phyloP scores from a whole-genome alignment of 208 protist genomes.

The Naegleria lovaniensis region DNA sequence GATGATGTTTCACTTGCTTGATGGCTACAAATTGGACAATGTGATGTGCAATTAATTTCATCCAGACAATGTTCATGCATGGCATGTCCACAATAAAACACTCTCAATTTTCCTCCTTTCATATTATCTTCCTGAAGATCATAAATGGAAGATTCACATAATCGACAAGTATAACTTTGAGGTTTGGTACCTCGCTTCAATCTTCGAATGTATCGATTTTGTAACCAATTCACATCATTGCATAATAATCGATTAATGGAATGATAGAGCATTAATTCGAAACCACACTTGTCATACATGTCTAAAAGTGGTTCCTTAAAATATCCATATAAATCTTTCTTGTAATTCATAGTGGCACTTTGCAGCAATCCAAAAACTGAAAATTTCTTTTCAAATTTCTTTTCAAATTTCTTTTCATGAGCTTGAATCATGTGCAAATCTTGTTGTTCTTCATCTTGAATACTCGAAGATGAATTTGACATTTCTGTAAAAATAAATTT shows the following conservation, averaged over 20 bases:
- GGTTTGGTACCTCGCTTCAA: neutral
- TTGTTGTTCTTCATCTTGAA: neutral
- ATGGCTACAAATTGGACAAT: neutral
- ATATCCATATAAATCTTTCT: neutral
- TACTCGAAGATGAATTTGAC: neutral
- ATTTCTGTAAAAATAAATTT: slow-evolving; percentile 8
- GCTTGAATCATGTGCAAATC: neutral
- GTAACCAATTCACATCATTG: neutral
- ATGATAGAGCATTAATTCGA: neutral
- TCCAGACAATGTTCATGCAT: neutral
- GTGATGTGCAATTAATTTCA: neutral
- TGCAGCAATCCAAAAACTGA: neutral
- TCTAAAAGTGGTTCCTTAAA: slow-evolving; percentile 6
- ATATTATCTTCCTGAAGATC: neutral
- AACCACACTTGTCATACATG: neutral
- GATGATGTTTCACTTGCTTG: too few species aligned
- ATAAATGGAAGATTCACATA: neutral
- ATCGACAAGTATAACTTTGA: neutral
- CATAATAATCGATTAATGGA: slow-evolving; percentile 3
- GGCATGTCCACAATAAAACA: slow-evolving; percentile 20
- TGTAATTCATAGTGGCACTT: neutral
- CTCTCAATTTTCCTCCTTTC: neutral
- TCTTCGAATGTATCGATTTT: neutral
- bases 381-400: neutral
- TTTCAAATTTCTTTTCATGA: neutral